These are phyloP conservation scores for Blastocystis sp. DNA, from an alignment of 352 stramenopile genomes.

Conservation along the genomic window DNA sequence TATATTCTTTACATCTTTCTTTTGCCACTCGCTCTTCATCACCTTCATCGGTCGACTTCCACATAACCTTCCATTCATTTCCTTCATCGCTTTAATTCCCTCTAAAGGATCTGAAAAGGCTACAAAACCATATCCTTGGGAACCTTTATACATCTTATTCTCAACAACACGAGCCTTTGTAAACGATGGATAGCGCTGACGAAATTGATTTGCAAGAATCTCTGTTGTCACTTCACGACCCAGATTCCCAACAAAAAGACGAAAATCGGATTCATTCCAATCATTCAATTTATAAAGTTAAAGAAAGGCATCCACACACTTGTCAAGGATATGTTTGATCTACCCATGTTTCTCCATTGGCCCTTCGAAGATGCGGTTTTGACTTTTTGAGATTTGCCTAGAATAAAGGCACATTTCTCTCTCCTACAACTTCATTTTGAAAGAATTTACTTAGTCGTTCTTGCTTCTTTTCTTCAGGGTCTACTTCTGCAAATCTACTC, in stretches of 20 bases:
- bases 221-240: slow-evolving; percentile 46
- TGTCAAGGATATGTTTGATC: slow-evolving; percentile 48
- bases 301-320: background rate
- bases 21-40: slow-evolving; percentile 49
- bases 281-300: background rate
- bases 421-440: slow-evolving; percentile 50
- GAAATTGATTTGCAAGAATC: slow-evolving; percentile 42
- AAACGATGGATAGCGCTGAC: slow-evolving; percentile 52
- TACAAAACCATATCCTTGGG: slow-evolving; percentile 51
- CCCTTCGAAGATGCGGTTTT: background rate
- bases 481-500: slow-evolving; percentile 35
- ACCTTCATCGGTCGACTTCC: slow-evolving; percentile 61
- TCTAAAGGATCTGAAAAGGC: slow-evolving; percentile 57
- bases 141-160: slow-evolving; percentile 50
- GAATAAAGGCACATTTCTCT: background rate
- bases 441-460: slow-evolving; percentile 52
- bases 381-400: slow-evolving; percentile 47
- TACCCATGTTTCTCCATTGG: slow-evolving; percentile 44
- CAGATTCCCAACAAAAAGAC: slow-evolving; percentile 55
- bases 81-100: slow-evolving; percentile 58
- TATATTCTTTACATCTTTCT: slow-evolving; percentile 52
- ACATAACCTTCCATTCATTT: slow-evolving; percentile 61
- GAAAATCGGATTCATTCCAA: slow-evolving; percentile 53
- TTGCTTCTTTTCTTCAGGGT: slow-evolving; percentile 49
- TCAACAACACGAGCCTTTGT: slow-evolving; percentile 14